These are phyloP conservation scores for Aureobasidium sp. DNA, from an alignment of 2,329 filamentous ascomycete genomes.

Conservation along the genomic window DNA sequence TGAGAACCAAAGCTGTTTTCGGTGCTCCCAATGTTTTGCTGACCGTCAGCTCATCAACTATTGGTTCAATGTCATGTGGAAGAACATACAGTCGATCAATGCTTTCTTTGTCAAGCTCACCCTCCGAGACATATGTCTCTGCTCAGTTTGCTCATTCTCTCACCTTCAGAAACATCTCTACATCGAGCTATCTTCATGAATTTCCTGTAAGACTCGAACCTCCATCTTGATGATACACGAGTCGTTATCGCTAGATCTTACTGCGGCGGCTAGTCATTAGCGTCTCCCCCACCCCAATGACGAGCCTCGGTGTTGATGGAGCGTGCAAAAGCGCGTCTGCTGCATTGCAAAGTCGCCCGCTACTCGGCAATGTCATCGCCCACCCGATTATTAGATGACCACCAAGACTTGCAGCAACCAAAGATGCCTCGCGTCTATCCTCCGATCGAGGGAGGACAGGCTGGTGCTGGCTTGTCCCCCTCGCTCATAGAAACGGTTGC, in stretches of 20 bases:
- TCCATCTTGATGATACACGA: not conserved
- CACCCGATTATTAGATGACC: not conserved
- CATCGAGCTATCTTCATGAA: not conserved
- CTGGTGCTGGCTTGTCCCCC: slow-evolving; percentile 57
- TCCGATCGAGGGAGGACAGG: slow-evolving; percentile 37
- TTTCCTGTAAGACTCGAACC: not conserved
- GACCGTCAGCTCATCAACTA: not conserved
- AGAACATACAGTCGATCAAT: not conserved
- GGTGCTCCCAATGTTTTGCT: not conserved
- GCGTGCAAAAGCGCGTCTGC: not conserved
- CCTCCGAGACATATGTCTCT: not conserved
- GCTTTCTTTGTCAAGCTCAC: too few species aligned
- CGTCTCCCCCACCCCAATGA: slow-evolving; percentile 6
- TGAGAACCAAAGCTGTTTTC: not conserved
- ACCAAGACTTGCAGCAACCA: not conserved
- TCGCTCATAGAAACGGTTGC: slow-evolving; percentile 81
- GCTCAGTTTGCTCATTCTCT: not conserved
- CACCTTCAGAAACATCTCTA: not conserved
- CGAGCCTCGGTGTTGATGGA: slow-evolving; percentile 5
- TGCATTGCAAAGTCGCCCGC: not conserved
- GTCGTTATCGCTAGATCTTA: slow-evolving; percentile 3
- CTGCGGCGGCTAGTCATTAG: slow-evolving; percentile 5
- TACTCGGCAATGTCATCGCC: not conserved
- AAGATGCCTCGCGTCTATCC: slow-evolving; percentile 45
- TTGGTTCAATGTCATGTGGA: not conserved